Base-by-base conservation (phyloP, 768 basidiomycete species). In the Dioszegia aurantiaca region DNA sequence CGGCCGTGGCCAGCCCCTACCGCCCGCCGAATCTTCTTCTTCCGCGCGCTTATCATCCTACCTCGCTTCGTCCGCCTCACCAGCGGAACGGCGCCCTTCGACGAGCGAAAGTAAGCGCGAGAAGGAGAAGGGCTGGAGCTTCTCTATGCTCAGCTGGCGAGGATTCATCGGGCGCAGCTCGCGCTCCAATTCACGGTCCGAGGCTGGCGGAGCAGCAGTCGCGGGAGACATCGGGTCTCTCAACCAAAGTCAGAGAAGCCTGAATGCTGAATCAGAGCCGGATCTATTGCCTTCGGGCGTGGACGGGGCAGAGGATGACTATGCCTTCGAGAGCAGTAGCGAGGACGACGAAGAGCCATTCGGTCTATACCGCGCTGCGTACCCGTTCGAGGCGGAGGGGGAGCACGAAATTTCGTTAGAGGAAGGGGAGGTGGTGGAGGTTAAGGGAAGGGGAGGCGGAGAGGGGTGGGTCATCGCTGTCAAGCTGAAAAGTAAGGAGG, bases 381-480 rank as follows among this genome's bases (percentile, higher is more conserved):
- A 70, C 61, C 33, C 63, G 2, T 73, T 73, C 43, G 62, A 65
- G 26, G 60, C 68, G 1, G 48, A 67, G 27, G 66, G 66, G 1
- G 64, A 63, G 53, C 63, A 70, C 42, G 71, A 73, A 45, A 63
- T 73, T 28, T 46, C 31, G 5, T 27, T 73, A 14, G 56, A 56
- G 21, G 71, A 73, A 46, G 71, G 71, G 6, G 71, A 73, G 46
- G 23, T 73, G 37, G 30, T 73, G 23, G 65, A 66, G 19, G 59
- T 73, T 1, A 39, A 44, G 3, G 71, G 71, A 8, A 63, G 71
- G 37, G 71, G 71, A n/a, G 68, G 64, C 41, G 71, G 71, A 2
- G 63, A 68, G 46, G 71, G 71, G 1, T 73, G 71, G 71, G 71
- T 73, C 40, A 62, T 73, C 3, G 71, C 67, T 40, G 55, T 66